These are phyloP conservation scores for Conringia planisiliqua DNA, from an alignment of 345 rosid genomes.

Conservation along the genomic window DNA sequence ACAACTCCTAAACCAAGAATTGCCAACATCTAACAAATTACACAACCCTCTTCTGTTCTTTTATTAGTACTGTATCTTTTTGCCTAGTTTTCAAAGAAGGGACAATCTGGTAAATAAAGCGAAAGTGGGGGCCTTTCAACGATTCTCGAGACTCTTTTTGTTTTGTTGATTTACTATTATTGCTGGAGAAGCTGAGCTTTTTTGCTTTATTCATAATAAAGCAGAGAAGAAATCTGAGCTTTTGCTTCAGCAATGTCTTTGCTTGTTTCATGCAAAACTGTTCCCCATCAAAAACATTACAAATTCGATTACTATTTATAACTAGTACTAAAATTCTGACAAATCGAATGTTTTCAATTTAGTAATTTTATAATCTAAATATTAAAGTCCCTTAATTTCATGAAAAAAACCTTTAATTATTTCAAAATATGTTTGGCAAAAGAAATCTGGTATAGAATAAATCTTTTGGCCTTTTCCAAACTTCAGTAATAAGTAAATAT, in stretches of 20 bases:
- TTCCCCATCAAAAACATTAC: slow-evolving; percentile 6
- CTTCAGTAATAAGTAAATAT: slow-evolving; percentile 11
- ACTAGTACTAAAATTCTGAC: neutral
- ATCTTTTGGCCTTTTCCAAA: neutral
- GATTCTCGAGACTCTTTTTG: slow-evolving; percentile 4
- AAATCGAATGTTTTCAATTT: neutral
- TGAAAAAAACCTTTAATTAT: neutral
- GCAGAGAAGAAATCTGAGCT: slow-evolving; percentile 16
- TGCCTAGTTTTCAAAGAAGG: neutral
- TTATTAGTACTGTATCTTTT: neutral
- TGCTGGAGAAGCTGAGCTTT: slow-evolving; percentile 2
- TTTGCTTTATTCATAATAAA: slow-evolving; percentile 17
- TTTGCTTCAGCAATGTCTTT: slow-evolving; percentile 10
- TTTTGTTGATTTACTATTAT: slow-evolving; percentile 5
- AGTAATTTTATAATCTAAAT: neutral
- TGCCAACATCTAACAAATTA: slow-evolving; percentile 1
- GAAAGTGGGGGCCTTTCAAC: neutral
- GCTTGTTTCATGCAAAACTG: slow-evolving; percentile 30
- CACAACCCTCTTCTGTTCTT: neutral
- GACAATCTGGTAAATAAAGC: slow-evolving; percentile 19
- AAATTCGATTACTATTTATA: neutral
- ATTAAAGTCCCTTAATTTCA: neutral
- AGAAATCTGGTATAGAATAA: neutral
- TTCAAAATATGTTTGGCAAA: neutral
- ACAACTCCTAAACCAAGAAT: slow-evolving; percentile 1